Conservation (phyloP, 495 filamentous ascomycete species). For the Aspergillus coremiiformis region DNA sequence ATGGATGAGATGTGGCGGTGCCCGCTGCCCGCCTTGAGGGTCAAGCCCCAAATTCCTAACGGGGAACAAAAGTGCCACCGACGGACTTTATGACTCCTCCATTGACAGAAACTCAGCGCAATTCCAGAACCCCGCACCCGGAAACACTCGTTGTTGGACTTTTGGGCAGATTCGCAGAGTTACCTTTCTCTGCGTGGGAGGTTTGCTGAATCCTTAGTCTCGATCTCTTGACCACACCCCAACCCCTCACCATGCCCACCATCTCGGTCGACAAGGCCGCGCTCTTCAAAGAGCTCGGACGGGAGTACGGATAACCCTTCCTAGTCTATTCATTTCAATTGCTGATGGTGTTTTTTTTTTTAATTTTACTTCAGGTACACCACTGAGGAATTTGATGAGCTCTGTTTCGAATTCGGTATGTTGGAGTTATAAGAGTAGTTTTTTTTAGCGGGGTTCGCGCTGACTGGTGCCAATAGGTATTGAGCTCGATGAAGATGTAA, state of each 20-base stretch:
- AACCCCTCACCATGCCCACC: conserved; percentile 60
- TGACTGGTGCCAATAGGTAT: conserved; percentile 53
- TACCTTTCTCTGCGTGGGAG: not conserved
- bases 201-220: not conserved
- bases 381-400: conserved; percentile 86
- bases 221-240: conserved; percentile 2
- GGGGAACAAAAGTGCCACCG: conserved; percentile 7
- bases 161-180: not conserved
- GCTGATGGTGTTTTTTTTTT: not conserved
- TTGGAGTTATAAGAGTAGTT: conserved; percentile 5
- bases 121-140: not conserved
- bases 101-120: not conserved
- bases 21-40: conserved; percentile 5
- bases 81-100: conserved; percentile 13
- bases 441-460: conserved; percentile 26
- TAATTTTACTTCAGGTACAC: conserved; percentile 65
- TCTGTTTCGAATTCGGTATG: conserved; percentile 96
- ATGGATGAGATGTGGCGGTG: conserved; percentile 12
- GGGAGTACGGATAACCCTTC: conserved; percentile 54
- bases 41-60: conserved; percentile 16
- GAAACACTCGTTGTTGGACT: not conserved
- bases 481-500: conserved; percentile 91
- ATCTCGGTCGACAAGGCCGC: conserved; percentile 91
- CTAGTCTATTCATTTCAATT: not conserved
- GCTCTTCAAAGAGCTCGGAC: conserved; percentile 85